Conservation (phyloP, 2,329 filamentous ascomycete genomes). For the Trichoderma sp. region DNA sequence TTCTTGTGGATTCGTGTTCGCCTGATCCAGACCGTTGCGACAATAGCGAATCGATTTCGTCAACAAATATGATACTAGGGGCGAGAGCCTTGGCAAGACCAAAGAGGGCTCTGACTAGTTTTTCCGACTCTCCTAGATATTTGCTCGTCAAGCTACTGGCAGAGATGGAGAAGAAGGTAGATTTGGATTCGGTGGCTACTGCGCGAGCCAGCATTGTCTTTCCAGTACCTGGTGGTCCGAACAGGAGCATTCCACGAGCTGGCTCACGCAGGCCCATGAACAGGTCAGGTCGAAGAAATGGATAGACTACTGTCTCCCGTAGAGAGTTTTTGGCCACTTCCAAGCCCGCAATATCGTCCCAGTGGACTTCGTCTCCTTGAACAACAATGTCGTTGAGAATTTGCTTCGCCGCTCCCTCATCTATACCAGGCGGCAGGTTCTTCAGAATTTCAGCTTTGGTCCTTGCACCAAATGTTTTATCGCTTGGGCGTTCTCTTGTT, state of each 20-base stretch:
- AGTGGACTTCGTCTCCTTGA: slow-evolving; percentile 90
- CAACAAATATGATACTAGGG: slow-evolving; percentile 96
- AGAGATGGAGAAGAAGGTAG: slow-evolving; percentile 96
- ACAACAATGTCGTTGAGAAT: slow-evolving; percentile 97
- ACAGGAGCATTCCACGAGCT: slow-evolving; percentile 91
- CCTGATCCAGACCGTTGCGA: slow-evolving; percentile 80
- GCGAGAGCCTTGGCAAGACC: slow-evolving; percentile 84
- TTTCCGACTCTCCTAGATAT: slow-evolving; percentile 94
- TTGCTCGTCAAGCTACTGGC: slow-evolving; percentile 94
- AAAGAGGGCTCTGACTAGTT: slow-evolving; percentile 91
- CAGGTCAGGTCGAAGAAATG: slow-evolving; percentile 89
- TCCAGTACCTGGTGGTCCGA: slow-evolving; percentile 95
- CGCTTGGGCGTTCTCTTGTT: slow-evolving; percentile 32
- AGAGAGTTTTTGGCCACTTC: slow-evolving; percentile 88
- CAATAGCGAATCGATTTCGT: slow-evolving; percentile 94
- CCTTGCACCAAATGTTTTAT: slow-evolving; percentile 59
- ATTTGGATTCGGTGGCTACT: slow-evolving; percentile 93
- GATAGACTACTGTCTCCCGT: slow-evolving; percentile 95
- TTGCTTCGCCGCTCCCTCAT: slow-evolving; percentile 80
- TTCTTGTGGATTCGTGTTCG: slow-evolving; percentile 88
- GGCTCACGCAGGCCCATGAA: slow-evolving; percentile 96
- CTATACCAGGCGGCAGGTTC: slow-evolving; percentile 79
- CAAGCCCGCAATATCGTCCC: slow-evolving; percentile 90
- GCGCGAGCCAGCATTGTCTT: slow-evolving; percentile 94
- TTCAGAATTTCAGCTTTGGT: slow-evolving; percentile 70